These are phyloP conservation scores for Lyophyllum atratum DNA, from an alignment of 768 basidiomycete genomes.

Conservation along the genomic window DNA sequence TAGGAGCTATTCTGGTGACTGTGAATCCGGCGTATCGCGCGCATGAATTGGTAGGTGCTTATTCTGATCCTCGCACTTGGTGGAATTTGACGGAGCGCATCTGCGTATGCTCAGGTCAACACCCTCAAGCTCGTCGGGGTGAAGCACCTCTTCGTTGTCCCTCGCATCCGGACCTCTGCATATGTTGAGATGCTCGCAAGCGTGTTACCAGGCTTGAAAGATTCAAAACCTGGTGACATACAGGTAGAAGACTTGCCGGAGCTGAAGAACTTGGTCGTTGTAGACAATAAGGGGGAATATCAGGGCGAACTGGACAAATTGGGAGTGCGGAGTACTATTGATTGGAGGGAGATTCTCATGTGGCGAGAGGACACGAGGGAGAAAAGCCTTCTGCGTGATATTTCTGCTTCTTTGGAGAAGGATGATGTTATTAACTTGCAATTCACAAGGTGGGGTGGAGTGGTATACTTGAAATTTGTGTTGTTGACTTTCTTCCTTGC, in stretches of 20 bases:
- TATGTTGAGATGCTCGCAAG: slow-evolving; percentile 64
- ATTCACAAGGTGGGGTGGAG: slow-evolving; percentile 68
- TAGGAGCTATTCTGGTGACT: slow-evolving; percentile 83
- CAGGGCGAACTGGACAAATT: slow-evolving; percentile 38
- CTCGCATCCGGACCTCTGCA: slow-evolving; percentile 62
- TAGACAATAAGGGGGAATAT: slow-evolving; percentile 57
- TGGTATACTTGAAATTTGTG: not conserved
- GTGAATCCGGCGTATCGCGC: slow-evolving; percentile 81
- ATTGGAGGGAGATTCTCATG: slow-evolving; percentile 72
- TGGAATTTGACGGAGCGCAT: not conserved
- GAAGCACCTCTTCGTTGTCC: slow-evolving; percentile 72
- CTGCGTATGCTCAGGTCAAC: slow-evolving; percentile 43
- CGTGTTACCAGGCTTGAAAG: slow-evolving; percentile 56
- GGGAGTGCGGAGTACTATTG: slow-evolving; percentile 52
- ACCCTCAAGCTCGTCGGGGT: slow-evolving; percentile 66
- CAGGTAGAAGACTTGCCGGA: slow-evolving; percentile 60
- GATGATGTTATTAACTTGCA: slow-evolving; percentile 83
- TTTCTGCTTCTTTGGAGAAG: slow-evolving; percentile 41
- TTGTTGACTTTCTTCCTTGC: not conserved
- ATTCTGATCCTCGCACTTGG: not conserved
- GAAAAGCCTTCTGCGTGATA: slow-evolving; percentile 41
- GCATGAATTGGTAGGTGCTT: slow-evolving; percentile 62
- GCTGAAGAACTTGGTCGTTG: slow-evolving; percentile 63
- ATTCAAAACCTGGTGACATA: slow-evolving; percentile 53
- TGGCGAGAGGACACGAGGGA: slow-evolving; percentile 62